These are phyloP conservation scores for Penicillium robsamsonii DNA, from an alignment of 495 filamentous ascomycete species.

Conservation along the genomic window DNA sequence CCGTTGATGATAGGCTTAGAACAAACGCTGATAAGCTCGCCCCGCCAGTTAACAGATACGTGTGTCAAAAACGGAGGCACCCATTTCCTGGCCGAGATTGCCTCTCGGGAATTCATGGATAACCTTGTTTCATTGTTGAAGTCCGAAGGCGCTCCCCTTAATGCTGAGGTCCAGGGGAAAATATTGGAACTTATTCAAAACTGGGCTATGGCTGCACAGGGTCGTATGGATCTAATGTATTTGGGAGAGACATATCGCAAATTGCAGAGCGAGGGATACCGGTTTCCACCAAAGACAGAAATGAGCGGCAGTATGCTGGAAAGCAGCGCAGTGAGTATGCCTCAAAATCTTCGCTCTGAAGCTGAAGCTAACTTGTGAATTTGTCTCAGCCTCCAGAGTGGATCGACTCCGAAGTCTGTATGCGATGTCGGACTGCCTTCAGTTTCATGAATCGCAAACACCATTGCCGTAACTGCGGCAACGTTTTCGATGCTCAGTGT, in stretches of 20 bases:
- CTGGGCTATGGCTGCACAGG: constrained; percentile 89
- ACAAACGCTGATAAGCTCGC: constrained; percentile 13
- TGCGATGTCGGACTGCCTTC: constrained; percentile 93
- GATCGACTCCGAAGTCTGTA: constrained; percentile 97
- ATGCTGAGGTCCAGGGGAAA: constrained; percentile 80
- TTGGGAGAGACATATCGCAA: constrained; percentile 81
- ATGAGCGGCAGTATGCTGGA: constrained; percentile 95
- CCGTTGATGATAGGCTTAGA: background rate
- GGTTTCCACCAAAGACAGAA: constrained; percentile 83
- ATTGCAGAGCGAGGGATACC: constrained; percentile 79
- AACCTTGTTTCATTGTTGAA: constrained; percentile 88
- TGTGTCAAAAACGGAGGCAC: constrained; percentile 97
- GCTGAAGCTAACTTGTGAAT: constrained; percentile 12
- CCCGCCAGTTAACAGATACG: constrained; percentile 79
- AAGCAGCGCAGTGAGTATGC: constrained; percentile 78
- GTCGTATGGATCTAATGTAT: constrained; percentile 78
- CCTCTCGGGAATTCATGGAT: constrained; percentile 97
- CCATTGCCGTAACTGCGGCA: constrained; percentile 96
- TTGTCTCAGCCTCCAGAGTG: constrained; percentile 82
- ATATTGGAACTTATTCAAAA: constrained; percentile 90
- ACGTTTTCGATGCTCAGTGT: constrained; percentile 91
- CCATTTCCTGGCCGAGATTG: constrained; percentile 95
- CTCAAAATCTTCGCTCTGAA: background rate
- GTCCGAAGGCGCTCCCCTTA: constrained; percentile 70
- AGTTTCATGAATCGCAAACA: constrained; percentile 98